These are phyloP conservation scores for Ascocoryne sarcoides DNA, from an alignment of 2,329 filamentous ascomycete genomes.

Conservation along the genomic window DNA sequence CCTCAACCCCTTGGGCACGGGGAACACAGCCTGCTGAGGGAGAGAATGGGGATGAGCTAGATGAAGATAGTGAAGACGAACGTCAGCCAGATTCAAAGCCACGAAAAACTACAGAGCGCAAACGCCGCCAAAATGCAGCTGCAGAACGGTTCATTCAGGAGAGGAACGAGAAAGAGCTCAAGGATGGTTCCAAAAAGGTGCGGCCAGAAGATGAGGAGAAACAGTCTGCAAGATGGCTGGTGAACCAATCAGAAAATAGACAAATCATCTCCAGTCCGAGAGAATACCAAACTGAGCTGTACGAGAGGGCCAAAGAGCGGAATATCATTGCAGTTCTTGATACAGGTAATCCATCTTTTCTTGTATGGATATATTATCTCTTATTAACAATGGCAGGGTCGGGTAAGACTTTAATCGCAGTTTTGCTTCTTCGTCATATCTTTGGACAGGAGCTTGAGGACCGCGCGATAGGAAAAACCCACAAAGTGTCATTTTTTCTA, in stretches of 20 bases:
- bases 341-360: conserved; percentile 50
- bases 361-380: too few relatives aligned
- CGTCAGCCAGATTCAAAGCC: conserved; percentile 27
- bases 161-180: conserved; percentile 17
- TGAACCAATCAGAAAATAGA: conserved; percentile 27
- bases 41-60: not conserved
- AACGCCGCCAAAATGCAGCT: conserved; percentile 40
- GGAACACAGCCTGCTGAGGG: not conserved
- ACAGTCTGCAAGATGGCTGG: conserved; percentile 26
- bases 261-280: conserved; percentile 68
- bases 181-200: conserved; percentile 14
- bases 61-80: conserved; percentile 14
- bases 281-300: conserved; percentile 88
- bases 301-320: conserved; percentile 71
- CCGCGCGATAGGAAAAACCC: conserved; percentile 47
- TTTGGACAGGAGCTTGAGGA: conserved; percentile 70
- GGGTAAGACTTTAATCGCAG: conserved; percentile 94
- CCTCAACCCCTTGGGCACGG: not conserved
- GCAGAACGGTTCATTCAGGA: conserved; percentile 39
- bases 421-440: conserved; percentile 67
- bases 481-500: conserved; percentile 74
- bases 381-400: conserved; percentile 47
- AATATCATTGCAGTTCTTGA: conserved; percentile 92
- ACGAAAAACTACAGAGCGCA: conserved; percentile 37
- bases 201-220: conserved; percentile 16